Conservation (phyloP, 306 rosid genomes). For the Cicer cuneatum region DNA sequence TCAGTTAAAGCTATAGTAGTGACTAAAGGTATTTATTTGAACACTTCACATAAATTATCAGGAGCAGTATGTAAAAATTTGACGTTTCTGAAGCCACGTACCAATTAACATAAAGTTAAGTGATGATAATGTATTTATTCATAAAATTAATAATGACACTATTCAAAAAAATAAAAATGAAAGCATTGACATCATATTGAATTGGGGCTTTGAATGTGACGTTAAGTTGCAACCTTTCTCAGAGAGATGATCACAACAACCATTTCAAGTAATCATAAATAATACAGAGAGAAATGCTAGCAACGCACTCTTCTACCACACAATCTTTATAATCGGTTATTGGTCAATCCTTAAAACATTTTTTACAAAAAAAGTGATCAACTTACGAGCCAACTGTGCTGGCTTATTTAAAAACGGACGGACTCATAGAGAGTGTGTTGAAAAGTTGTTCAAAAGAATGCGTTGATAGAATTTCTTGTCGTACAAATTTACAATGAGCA, state of each 20-base stretch:
- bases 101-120: slow-evolving; percentile 22
- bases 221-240: neutral
- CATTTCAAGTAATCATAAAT: slow-evolving; percentile 28
- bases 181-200: neutral
- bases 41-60: neutral
- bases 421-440: neutral
- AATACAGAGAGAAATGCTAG: neutral
- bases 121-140: neutral
- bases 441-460: neutral
- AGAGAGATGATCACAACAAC: slow-evolving; percentile 20
- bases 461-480: neutral
- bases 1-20: slow-evolving; percentile 18
- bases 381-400: neutral
- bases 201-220: neutral
- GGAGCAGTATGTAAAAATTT: neutral
- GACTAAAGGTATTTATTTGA: slow-evolving; percentile 29
- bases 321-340: slow-evolving; percentile 3
- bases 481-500: neutral
- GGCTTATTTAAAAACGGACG: neutral
- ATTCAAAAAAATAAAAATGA: slow-evolving; percentile 30
- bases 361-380: neutral
- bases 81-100: slow-evolving; percentile 2
- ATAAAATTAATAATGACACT: slow-evolving; percentile 26
- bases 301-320: neutral
- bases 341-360: neutral